phyloP scores from a whole-genome alignment of 139 green algal genomes.

The Micromonas commoda region DNA sequence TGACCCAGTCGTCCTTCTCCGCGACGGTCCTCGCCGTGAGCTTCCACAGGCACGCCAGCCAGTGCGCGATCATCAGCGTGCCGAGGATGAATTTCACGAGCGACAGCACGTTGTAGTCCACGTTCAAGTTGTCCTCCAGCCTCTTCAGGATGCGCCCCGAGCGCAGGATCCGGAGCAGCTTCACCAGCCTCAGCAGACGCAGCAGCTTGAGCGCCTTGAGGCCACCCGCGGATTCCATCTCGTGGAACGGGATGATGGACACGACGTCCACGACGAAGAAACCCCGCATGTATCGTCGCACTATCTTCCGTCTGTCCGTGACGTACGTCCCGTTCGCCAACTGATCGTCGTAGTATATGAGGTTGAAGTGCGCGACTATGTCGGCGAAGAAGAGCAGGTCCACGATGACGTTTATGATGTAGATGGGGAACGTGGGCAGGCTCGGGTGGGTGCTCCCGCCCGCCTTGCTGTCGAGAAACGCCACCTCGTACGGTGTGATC shows the following conservation, averaged over 20 bases:
- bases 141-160: slow-evolving; percentile 18
- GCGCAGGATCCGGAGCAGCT: slow-evolving; percentile 28
- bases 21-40: not conserved
- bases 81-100: slow-evolving; percentile 28
- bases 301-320: not conserved
- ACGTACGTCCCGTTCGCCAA: not conserved
- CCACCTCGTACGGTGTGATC: slow-evolving; percentile 26
- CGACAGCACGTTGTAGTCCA: slow-evolving; percentile 24
- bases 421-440: not conserved
- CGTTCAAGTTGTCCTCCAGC: slow-evolving; percentile 24
- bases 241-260: slow-evolving; percentile 21
- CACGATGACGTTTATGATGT: slow-evolving; percentile 25
- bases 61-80: slow-evolving; percentile 31
- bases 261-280: slow-evolving; percentile 23
- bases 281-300: not conserved
- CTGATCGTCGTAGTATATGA: slow-evolving; percentile 7
- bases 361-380: slow-evolving; percentile 26
- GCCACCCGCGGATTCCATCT: not conserved
- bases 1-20: slow-evolving; percentile 18
- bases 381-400: slow-evolving; percentile 27
- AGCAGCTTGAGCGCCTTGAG: slow-evolving; percentile 12
- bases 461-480: slow-evolving; percentile 17
- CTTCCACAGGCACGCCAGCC: slow-evolving; percentile 27
- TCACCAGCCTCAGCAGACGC: slow-evolving; percentile 23
- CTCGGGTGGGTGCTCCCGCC: not conserved